Evolutionary conservation across 2,329 filamentous ascomycete genomes (phyloP), one percentile per base, ranked within the genome.

Genomic region (Nannizzia gypsea): DNA sequence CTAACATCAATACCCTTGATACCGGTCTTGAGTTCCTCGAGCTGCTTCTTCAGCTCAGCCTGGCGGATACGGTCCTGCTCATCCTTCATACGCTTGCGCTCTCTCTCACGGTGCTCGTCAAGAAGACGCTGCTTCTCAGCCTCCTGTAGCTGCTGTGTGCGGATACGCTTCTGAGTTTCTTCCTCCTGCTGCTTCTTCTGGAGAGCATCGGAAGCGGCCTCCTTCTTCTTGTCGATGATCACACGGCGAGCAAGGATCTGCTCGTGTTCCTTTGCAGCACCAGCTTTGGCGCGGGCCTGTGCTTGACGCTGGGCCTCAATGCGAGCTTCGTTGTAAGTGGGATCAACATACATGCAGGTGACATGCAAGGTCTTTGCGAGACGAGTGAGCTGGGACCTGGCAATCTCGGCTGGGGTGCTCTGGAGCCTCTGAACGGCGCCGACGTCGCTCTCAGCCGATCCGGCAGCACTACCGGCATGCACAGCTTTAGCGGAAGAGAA

Each of bases 371-470:
- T 87, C 78, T 91, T 95, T 59, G 91, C 89, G 60, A 99, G 82
- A 59, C 93, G 90, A 61, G 89, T 90, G 61, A 99, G 84, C 76
- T 97, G 92, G 58, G 92, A 90, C 66, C 93, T 89, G 62, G 96
- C 90, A 73, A 99, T 99, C 76, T 99, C 93, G 5, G 93, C 92
- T 44, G 93, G 93, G 1, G 93, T 99, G 80, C 90, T 96, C 79
- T 99, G 93, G 55, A 99, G 85, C 68, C 91, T 88, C 78, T 99
- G 93, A 40, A 97, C 89, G 57, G 88, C 88, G 69, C 87, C 86
- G 59, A 83, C 81, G 71, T 96, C 91, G 64, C 80, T 83, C 77
- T 97, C 93, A 54, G 92, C 89, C 59, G 92, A 96, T 62, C 91
- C 91, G 63, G 89, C 85, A 60, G 81, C 83, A 66, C 90, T 90